phyloP scores from a whole-genome alignment of 1,139 yeast genomes.

The Pichia terricola region DNA sequence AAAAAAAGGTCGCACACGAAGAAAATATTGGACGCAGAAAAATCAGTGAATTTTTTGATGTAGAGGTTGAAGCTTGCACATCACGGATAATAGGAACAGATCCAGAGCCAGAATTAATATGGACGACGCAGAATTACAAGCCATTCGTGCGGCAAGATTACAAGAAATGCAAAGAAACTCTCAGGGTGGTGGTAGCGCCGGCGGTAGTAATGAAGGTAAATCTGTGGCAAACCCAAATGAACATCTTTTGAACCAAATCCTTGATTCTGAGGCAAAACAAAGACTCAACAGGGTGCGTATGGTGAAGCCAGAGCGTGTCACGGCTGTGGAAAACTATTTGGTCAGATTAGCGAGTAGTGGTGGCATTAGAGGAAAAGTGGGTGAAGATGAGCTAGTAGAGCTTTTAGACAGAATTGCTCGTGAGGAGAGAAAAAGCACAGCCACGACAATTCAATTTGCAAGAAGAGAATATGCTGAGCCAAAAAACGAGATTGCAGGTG shows the following conservation, averaged over 20 bases:
- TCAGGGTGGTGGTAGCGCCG: slow-evolving; percentile 18
- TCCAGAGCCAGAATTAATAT: slow-evolving; percentile 26
- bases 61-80: too few relatives aligned
- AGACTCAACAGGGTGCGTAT: slow-evolving; percentile 77
- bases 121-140: slow-evolving; percentile 79
- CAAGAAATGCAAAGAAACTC: slow-evolving; percentile 64
- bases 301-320: slow-evolving; percentile 87
- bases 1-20: too few relatives aligned
- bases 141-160: slow-evolving; percentile 80
- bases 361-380: slow-evolving; percentile 58
- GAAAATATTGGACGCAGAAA: too few relatives aligned
- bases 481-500: slow-evolving; percentile 5
- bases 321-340: slow-evolving; percentile 78
- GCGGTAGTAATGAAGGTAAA: background rate
- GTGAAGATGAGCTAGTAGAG: slow-evolving; percentile 73
- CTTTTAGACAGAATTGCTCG: slow-evolving; percentile 76
- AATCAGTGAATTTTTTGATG: too few relatives aligned
- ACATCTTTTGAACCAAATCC: slow-evolving; percentile 28
- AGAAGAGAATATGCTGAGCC: slow-evolving; percentile 28
- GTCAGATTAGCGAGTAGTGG: slow-evolving; percentile 72
- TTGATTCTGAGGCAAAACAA: slow-evolving; percentile 80
- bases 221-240: background rate
- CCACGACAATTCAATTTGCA: slow-evolving; percentile 51
- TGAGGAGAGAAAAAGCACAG: slow-evolving; percentile 56
- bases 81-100: too few relatives aligned